A percentile compares a stretch with the other conserved stretches of the same genome.
Evolutionary conservation across 2,329 filamentous ascomycete species (phyloP).

Genomic region (Periconia sp.): DNA sequence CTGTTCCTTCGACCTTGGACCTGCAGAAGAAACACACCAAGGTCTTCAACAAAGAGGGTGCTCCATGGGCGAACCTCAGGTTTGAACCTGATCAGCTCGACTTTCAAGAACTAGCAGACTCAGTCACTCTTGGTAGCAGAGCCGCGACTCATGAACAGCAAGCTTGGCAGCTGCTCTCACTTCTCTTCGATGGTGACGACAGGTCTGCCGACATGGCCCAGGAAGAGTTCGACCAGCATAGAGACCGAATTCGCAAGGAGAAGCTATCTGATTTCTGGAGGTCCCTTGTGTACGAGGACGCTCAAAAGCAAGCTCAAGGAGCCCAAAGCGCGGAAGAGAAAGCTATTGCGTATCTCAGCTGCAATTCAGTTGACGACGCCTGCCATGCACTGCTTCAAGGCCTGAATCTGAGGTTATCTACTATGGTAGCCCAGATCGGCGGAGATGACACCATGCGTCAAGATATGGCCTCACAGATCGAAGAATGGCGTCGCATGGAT

Average conservation of each 20-base stretch:
- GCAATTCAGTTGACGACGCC: constrained; percentile 79
- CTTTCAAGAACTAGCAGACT: constrained; percentile 58
- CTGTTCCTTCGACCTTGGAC: constrained; percentile 61
- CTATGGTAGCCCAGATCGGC: constrained; percentile 82
- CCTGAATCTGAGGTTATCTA: constrained; percentile 83
- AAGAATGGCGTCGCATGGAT: constrained; percentile 82
- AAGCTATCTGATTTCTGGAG: constrained; percentile 72
- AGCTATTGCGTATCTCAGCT: constrained; percentile 79
- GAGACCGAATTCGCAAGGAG: constrained; percentile 56
- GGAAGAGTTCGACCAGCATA: constrained; percentile 50
- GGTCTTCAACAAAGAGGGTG: constrained; percentile 50
- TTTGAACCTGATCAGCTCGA: constrained; percentile 56
- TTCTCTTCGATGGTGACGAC: constrained; percentile 73
- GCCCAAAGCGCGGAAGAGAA: constrained; percentile 74
- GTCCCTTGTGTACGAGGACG: constrained; percentile 47
- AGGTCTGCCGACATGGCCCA: constrained; percentile 48
- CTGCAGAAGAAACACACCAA: constrained; percentile 63
- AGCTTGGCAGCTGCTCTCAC: constrained; percentile 84
- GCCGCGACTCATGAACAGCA: constrained; percentile 67
- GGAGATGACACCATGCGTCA: constrained; percentile 72
- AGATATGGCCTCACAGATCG: constrained; percentile 80
- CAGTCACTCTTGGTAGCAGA: constrained; percentile 44
- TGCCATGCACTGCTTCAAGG: constrained; percentile 79
- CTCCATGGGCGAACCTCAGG: constrained; percentile 65
- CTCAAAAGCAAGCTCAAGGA: constrained; percentile 57